phyloP scores from a whole-genome alignment of 768 basidiomycete species.

The Plicaturopsis crispa region DNA sequence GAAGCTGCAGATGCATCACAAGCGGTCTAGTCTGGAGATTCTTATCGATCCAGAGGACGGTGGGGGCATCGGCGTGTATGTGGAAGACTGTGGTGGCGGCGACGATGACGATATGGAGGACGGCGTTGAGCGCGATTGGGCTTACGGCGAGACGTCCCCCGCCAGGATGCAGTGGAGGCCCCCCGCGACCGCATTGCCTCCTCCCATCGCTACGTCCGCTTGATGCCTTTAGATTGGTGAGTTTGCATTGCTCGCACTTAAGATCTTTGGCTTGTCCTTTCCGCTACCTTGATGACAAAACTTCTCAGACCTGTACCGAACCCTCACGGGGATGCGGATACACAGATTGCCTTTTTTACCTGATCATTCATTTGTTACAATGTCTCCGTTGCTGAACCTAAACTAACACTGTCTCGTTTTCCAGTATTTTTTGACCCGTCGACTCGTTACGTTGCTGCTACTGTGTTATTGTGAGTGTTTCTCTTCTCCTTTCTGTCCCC shows the following conservation, averaged over 20 bases:
- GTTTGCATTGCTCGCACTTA: slow-evolving; percentile 10
- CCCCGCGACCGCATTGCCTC: slow-evolving; percentile 50
- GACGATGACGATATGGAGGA: slow-evolving; percentile 20
- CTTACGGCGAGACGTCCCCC: slow-evolving; percentile 43
- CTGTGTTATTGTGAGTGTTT: slow-evolving; percentile 27
- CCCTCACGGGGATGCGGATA: slow-evolving; percentile 43
- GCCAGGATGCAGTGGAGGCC: slow-evolving; percentile 44
- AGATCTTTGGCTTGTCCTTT: slow-evolving; percentile 6
- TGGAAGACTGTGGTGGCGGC: slow-evolving; percentile 59
- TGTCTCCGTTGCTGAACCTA: slow-evolving; percentile 6
- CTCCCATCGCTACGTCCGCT: slow-evolving; percentile 19
- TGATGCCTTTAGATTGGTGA: slow-evolving; percentile 5
- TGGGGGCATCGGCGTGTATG: slow-evolving; percentile 69
- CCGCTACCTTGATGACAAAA: slow-evolving; percentile 61
- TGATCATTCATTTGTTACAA: slow-evolving; percentile 20
- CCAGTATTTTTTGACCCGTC: background rate
- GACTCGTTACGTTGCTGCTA: slow-evolving; percentile 3
- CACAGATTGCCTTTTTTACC: slow-evolving; percentile 57
- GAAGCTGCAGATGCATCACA: slow-evolving; percentile 53
- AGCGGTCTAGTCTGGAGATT: slow-evolving; percentile 36
- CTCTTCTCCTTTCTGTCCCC: slow-evolving; percentile 5
- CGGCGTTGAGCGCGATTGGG: slow-evolving; percentile 49
- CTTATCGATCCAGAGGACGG: slow-evolving; percentile 64
- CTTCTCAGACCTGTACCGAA: slow-evolving; percentile 82
- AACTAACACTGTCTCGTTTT: slow-evolving; percentile 8